Evolutionary conservation across 345 rosid species (phyloP).

Genomic region (Alliaria petiolata): DNA sequence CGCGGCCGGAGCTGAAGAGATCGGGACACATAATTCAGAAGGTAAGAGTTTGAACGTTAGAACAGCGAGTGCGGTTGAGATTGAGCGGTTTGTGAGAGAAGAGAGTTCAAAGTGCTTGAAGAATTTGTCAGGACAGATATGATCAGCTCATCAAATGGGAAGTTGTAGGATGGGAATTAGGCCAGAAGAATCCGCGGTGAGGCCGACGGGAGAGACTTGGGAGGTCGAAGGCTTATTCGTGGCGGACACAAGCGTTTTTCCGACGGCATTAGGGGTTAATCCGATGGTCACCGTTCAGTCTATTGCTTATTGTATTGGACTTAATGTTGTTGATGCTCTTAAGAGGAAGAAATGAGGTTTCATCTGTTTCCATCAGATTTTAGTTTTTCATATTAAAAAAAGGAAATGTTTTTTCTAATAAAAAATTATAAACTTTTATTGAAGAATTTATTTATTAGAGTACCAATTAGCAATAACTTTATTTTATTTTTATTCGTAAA

Average conservation of each 20-base stretch:
- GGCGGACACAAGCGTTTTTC: conserved; percentile 85
- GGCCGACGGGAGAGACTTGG: conserved; percentile 77
- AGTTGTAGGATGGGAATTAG: conserved; percentile 80
- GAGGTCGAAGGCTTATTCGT: conserved; percentile 65
- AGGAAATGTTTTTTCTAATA: not conserved
- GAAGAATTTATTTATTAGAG: not conserved
- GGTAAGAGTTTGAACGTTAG: conserved; percentile 56
- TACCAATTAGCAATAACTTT: not conserved
- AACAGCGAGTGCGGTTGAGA: conserved; percentile 36
- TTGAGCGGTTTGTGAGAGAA: conserved; percentile 55
- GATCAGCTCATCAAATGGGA: conserved; percentile 95
- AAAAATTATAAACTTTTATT: not conserved
- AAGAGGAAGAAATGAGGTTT: conserved; percentile 24
- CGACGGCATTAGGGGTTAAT: conserved; percentile 81
- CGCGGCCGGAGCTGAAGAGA: conserved; percentile 82
- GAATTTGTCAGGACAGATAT: conserved; percentile 41
- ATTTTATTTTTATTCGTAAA: not conserved
- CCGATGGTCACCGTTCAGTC: conserved; percentile 89
- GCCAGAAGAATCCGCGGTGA: conserved; percentile 58
- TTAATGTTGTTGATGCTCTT: conserved; percentile 51
- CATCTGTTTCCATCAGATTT: not conserved
- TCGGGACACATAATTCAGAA: conserved; percentile 59
- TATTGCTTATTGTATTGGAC: conserved; percentile 73
- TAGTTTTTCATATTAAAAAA: no score
- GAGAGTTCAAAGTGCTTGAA: conserved; percentile 53